Evolutionary conservation across 1,284 basidiomycete genomes (phyloP).

Genomic region (Puccinia horiana): DNA sequence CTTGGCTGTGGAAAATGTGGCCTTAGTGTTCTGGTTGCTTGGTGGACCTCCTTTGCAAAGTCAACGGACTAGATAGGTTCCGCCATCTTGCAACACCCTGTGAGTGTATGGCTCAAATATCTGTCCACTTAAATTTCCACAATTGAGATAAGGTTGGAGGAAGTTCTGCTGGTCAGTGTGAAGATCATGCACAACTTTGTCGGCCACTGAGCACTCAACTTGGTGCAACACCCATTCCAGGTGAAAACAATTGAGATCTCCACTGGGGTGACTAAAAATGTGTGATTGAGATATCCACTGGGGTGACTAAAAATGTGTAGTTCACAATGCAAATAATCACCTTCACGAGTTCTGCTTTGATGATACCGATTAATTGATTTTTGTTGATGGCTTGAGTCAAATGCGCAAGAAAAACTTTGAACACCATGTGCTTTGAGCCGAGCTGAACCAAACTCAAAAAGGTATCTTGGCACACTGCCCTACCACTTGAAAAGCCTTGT

Average conservation of each 20-base stretch:
- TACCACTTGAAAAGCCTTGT: constrained; percentile 8
- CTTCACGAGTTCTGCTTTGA: background rate
- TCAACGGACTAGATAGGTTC: constrained; percentile 16
- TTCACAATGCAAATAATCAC: background rate
- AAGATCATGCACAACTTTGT: background rate
- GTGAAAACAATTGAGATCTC: background rate
- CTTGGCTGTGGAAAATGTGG: constrained; percentile 4
- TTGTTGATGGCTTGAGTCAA: background rate
- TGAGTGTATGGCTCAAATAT: background rate
- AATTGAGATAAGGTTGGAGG: background rate
- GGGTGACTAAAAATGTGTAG: background rate
- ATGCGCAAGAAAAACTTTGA: background rate
- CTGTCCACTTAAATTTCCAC: background rate
- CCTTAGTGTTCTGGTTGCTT: background rate
- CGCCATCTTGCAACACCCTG: background rate
- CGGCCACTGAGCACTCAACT: background rate
- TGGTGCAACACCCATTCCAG: background rate
- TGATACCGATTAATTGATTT: background rate
- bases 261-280: too few relatives aligned
- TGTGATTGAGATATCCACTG: too few relatives aligned
- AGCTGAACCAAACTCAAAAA: background rate
- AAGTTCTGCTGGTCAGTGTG: background rate
- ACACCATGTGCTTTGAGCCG: background rate
- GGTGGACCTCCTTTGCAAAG: background rate
- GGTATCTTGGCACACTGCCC: background rate